Percentiles rank a stretch among this genome's conserved stretches.
Conservation (phyloP, 148 eudicot species). For the Arctostaphylos glauca region DNA sequence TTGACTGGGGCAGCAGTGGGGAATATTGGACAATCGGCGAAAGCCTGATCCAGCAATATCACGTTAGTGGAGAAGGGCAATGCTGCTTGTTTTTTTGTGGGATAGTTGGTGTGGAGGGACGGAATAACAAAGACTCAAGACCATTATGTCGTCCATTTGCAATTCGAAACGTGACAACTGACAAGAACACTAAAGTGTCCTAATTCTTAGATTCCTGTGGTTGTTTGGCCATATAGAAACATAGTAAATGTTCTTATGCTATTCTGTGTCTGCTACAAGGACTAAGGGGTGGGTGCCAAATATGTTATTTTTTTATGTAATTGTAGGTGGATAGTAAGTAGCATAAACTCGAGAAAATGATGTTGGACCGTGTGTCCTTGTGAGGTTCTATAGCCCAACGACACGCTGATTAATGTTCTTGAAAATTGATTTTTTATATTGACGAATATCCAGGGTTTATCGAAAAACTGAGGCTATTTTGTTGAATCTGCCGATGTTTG, state of each 20-base stretch:
- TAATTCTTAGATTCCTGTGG: background rate
- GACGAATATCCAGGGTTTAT: background rate
- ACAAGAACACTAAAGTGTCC: background rate
- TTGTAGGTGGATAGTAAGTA: background rate
- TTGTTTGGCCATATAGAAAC: background rate
- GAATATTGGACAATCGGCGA: too few species aligned
- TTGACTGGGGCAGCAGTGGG: too few species aligned
- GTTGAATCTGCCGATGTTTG: background rate
- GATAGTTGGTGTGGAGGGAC: background rate
- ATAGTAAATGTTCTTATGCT: constrained; percentile 1
- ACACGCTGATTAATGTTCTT: background rate
- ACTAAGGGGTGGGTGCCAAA: background rate
- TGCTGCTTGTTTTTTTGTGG: too few species aligned
- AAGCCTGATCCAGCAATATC: too few species aligned
- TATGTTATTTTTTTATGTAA: background rate
- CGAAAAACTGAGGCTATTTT: background rate
- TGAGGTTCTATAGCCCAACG: background rate
- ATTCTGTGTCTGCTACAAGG: background rate
- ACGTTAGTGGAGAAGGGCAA: too few species aligned
- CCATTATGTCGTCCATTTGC: background rate
- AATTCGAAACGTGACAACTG: background rate
- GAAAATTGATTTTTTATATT: background rate
- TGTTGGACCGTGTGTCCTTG: background rate
- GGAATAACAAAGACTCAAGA: background rate
- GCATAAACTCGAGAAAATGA: background rate